A percentile compares a stretch with the other conserved stretches of the same genome.
These are phyloP conservation scores for Fusarium brachygibbosum DNA, from an alignment of 2,329 filamentous ascomycete species.

Conservation along the genomic window DNA sequence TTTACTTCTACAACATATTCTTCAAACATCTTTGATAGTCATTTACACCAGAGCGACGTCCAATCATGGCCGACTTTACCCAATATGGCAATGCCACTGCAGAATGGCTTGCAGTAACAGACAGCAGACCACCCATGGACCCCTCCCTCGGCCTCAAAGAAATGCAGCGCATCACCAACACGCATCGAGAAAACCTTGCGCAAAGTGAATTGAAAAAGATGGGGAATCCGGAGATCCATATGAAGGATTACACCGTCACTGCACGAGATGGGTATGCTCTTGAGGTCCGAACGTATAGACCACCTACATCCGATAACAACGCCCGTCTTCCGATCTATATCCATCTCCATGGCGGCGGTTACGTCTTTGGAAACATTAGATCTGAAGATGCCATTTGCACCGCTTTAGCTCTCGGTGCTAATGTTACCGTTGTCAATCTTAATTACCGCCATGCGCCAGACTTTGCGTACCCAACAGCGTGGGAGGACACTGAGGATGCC, in stretches of 20 bases:
- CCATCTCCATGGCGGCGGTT: conserved; percentile 69
- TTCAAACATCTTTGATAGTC: fast-evolving
- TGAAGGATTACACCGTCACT: conserved; percentile 50
- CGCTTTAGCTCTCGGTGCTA: conserved; percentile 58
- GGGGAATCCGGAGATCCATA: conserved; percentile 6
- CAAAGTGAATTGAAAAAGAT: conserved; percentile 22
- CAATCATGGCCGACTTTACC: conserved; percentile 49
- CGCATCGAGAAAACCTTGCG: conserved; percentile 28
- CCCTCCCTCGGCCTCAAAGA: conserved; percentile 27
- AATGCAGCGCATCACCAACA: conserved; percentile 29
- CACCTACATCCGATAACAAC: conserved; percentile 42
- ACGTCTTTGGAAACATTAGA: conserved; percentile 65
- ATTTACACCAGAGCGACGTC: no score
- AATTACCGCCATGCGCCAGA: conserved; percentile 73
- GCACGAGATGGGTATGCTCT: conserved; percentile 37
- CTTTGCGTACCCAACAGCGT: conserved; percentile 64
- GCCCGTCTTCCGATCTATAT: conserved; percentile 62
- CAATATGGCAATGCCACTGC: conserved; percentile 57
- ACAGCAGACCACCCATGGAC: conserved; percentile 20
- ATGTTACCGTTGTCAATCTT: conserved; percentile 65
- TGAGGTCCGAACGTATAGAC: conserved; percentile 44
- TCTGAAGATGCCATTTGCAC: conserved; percentile 68
- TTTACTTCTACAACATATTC: fast-evolving
- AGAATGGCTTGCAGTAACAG: conserved; percentile 59
- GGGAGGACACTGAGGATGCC: conserved; percentile 67